phyloP scores from a whole-genome alignment of 306 rosid genomes.

The Fragaria nilgerrensis region DNA sequence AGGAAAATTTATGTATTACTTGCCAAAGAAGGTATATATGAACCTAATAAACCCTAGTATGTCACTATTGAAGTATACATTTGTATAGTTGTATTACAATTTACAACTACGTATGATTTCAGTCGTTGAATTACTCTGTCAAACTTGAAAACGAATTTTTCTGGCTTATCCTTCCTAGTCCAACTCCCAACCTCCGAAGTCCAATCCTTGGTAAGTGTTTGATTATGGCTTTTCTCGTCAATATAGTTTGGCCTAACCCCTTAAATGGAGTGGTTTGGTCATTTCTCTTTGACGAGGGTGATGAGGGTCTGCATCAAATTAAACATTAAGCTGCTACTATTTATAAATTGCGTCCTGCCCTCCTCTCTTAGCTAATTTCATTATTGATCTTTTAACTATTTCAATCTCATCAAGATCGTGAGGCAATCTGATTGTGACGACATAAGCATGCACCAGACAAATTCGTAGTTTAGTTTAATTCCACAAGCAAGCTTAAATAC shows the following conservation, averaged over 20 bases:
- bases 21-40: neutral
- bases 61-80: neutral
- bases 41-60: neutral
- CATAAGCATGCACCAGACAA: neutral
- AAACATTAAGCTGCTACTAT: neutral
- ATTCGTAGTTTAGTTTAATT: neutral
- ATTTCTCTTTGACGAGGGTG: neutral
- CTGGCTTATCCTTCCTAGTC: neutral
- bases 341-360: neutral
- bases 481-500: neutral
- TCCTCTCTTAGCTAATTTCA: neutral
- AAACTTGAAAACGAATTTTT: neutral
- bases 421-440: slow-evolving; percentile 3
- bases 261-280: slow-evolving; percentile 10
- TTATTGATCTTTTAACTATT: neutral
- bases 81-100: too few species aligned
- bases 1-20: neutral
- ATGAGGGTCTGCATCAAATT: neutral
- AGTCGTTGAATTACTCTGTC: neutral
- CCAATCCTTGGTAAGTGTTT: neutral
- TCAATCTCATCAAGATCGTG: neutral
- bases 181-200: neutral
- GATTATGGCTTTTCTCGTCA: neutral
- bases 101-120: too few species aligned
- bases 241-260: neutral